These are phyloP conservation scores for Penicillium sp. DNA, from an alignment of 2,329 filamentous ascomycete genomes.

Conservation along the genomic window DNA sequence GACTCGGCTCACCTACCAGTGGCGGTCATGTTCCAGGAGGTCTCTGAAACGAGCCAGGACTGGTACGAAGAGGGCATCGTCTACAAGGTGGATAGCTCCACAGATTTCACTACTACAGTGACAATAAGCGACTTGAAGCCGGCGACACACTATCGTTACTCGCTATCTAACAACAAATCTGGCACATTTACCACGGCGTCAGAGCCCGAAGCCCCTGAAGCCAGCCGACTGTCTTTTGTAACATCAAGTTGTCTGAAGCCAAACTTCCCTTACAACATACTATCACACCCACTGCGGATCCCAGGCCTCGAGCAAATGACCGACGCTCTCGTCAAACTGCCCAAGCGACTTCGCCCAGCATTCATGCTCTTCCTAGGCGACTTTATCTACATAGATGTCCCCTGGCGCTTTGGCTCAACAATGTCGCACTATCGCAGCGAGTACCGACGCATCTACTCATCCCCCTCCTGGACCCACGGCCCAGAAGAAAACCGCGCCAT, in stretches of 20 bases:
- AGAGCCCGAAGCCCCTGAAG: slow-evolving; percentile 59
- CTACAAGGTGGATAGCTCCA: slow-evolving; percentile 66
- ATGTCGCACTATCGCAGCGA: slow-evolving; percentile 79
- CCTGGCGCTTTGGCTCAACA: slow-evolving; percentile 69
- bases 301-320: slow-evolving; percentile 77
- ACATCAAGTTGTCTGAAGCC: slow-evolving; percentile 91
- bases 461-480: slow-evolving; percentile 73
- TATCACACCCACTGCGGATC: slow-evolving; percentile 79
- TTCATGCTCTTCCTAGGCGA: slow-evolving; percentile 62
- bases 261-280: slow-evolving; percentile 81
- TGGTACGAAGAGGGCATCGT: slow-evolving; percentile 69
- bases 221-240: slow-evolving; percentile 80
- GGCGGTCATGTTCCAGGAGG: slow-evolving; percentile 60
- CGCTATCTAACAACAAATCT: slow-evolving; percentile 79
- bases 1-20: slow-evolving; percentile 71
- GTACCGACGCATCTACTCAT: slow-evolving; percentile 93
- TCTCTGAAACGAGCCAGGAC: slow-evolving; percentile 31
- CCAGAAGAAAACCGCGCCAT: slow-evolving; percentile 62
- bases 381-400: slow-evolving; percentile 67
- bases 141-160: slow-evolving; percentile 77
- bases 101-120: slow-evolving; percentile 77
- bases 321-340: slow-evolving; percentile 66
- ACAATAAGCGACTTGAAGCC: slow-evolving; percentile 65
- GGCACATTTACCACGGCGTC: slow-evolving; percentile 81
- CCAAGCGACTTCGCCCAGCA: slow-evolving; percentile 49